phyloP scores from a whole-genome alignment of 495 filamentous ascomycete species.

The Penicillium steckii region DNA sequence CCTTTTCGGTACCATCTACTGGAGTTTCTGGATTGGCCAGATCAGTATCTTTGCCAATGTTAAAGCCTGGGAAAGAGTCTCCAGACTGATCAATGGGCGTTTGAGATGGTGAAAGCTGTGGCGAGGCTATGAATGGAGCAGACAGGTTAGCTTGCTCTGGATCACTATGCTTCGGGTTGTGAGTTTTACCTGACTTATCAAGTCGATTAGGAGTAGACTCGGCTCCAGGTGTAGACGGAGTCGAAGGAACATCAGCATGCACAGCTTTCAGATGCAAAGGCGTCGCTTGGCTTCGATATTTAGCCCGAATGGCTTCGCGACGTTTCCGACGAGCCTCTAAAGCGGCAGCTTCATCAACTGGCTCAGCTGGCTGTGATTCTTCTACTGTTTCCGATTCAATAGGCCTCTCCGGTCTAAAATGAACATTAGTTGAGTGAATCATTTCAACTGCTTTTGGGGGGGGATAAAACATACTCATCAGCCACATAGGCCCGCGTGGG shows the following conservation, averaged over 20 bases:
- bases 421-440: conserved; percentile 8
- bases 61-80: conserved; percentile 54
- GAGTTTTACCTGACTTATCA: conserved; percentile 28
- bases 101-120: conserved; percentile 10
- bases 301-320: conserved; percentile 86
- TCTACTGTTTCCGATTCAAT: conserved; percentile 16
- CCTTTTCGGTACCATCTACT: conserved; percentile 56
- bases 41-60: conserved; percentile 59
- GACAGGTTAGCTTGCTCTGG: conserved; percentile 4
- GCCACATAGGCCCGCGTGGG: conserved; percentile 21
- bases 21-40: conserved; percentile 59
- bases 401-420: conserved; percentile 9
- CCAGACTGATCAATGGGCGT: conserved; percentile 47
- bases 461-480: conserved; percentile 42
- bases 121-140: conserved; percentile 4
- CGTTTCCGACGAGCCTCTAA: conserved; percentile 84
- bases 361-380: conserved; percentile 39
- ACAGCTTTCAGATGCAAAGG: conserved; percentile 77
- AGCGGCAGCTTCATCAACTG: conserved; percentile 72
- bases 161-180: neutral
- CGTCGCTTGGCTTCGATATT: conserved; percentile 68
- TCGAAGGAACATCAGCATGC: conserved; percentile 54
- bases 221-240: conserved; percentile 51
- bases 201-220: conserved; percentile 35
- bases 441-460: too few relatives aligned